Evolutionary conservation across 495 filamentous ascomycete species (phyloP), one percentile per base, ranked within the genome.

Genomic region (Clohesyomyces aquaticus): DNA sequence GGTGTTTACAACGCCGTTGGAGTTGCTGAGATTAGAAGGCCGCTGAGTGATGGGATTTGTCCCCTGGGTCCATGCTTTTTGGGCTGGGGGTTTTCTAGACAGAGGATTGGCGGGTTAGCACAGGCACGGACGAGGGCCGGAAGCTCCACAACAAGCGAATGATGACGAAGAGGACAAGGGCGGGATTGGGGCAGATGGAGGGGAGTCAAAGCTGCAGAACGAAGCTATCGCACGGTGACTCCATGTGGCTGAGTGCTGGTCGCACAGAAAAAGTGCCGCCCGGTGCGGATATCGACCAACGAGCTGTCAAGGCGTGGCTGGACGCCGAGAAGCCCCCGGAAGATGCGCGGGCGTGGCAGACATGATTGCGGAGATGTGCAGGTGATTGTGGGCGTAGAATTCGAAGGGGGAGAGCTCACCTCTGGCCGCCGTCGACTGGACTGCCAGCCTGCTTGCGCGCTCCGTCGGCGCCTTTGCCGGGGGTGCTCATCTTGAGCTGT

Each of bases 41-140:
- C 81, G 78, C 69, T 89, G 86, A 16, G 82, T 88, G 71, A 88
- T 82, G 28, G 86, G 84, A 70, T 88, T 88, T 63, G 82, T 80
- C 58, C 82, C 83, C 68, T 83, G 79, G 46, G 79, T 78, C 86
- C 86, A 88, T 61, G 83, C 84, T 72, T 84, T 86, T 62, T 81
- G 83, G 26, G 82, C 77, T 21, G 65, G 59, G 41, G 48, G 56
- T 63, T 57, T 69, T 50, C 59, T 66, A 66, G 78, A 80, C 61
- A 77, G 78, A 43, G 59, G 77, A 51, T n/a, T 22, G 46, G 3
- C 52, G 1, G 25, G 61, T 69, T 26, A 69, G 61, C 61, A 62
- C 18, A 28, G 55, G 28, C 58, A 53, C 28, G 22, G 38, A 29
- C 55, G 29, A 41, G 29, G 41, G 43, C 6, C 32, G 6, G 53